Evolutionary conservation across 495 filamentous ascomycete genomes (phyloP).

Genomic region (Aspergillus nanangensis): DNA sequence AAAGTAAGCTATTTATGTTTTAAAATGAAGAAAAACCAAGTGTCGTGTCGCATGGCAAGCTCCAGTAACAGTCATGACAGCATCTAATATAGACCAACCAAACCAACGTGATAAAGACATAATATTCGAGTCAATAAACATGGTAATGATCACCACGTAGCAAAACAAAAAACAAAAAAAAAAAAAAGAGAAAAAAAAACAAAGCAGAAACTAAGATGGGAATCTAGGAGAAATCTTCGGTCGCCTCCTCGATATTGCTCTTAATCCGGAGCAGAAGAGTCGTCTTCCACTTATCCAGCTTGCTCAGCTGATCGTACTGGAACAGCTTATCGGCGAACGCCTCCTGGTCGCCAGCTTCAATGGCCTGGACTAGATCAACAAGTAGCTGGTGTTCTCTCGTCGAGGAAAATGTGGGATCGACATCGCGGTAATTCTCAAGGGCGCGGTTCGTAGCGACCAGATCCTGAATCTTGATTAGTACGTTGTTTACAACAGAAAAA

Average conservation of each 20-base stretch:
- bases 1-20: too few species aligned
- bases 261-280: slow-evolving; percentile 79
- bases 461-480: slow-evolving; percentile 41
- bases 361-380: slow-evolving; percentile 63
- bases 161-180: not conserved
- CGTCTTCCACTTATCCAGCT: slow-evolving; percentile 94
- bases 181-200: slow-evolving; percentile 10
- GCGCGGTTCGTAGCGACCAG: slow-evolving; percentile 71
- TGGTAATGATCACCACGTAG: not conserved
- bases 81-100: slow-evolving; percentile 1
- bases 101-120: not conserved
- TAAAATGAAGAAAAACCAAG: too few species aligned
- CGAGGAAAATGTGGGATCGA: slow-evolving; percentile 70
- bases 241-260: slow-evolving; percentile 69
- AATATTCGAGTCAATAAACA: not conserved
- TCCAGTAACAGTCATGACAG: not conserved
- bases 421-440: slow-evolving; percentile 72
- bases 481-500: not conserved
- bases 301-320: slow-evolving; percentile 82
- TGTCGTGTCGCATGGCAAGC: too few species aligned
- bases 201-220: slow-evolving; percentile 7
- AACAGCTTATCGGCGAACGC: slow-evolving; percentile 80
- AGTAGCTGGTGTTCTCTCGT: slow-evolving; percentile 78
- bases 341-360: slow-evolving; percentile 72
- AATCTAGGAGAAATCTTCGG: slow-evolving; percentile 66